Evolutionary conservation across 2,329 filamentous ascomycete species (phyloP).

Genomic region (Ophiostoma fasciatum): DNA sequence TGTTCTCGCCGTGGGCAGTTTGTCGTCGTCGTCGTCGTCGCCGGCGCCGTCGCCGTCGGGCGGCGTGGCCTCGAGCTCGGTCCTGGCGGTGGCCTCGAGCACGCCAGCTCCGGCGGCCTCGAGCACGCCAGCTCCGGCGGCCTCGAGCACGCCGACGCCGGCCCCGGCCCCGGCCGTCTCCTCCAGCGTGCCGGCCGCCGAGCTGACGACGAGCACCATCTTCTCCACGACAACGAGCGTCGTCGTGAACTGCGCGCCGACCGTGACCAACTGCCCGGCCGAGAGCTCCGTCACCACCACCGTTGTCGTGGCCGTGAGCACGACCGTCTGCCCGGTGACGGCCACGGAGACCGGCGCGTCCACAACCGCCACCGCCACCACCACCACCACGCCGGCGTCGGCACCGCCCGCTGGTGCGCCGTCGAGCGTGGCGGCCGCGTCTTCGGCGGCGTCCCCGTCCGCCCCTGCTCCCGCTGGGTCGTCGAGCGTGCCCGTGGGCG

Average conservation of each 20-base stretch:
- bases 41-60: no score
- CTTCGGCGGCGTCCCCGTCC: neutral
- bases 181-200: no score
- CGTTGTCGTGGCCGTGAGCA: conserved; percentile 23
- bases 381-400: neutral
- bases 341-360: conserved; percentile 11
- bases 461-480: conserved; percentile 1
- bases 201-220: conserved; percentile 29
- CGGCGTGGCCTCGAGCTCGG: no score
- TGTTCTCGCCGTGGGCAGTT: no score
- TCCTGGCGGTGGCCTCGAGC: no score
- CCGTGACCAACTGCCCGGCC: conserved; percentile 24
- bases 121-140: no score
- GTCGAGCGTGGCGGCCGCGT: no score
- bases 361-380: conserved; percentile 7
- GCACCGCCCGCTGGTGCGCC: neutral
- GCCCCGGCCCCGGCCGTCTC: no score
- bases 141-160: no score
- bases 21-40: no score
- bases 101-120: no score
- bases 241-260: conserved; percentile 23
- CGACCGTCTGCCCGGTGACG: conserved; percentile 30
- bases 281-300: conserved; percentile 21
- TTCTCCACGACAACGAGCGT: conserved; percentile 24
- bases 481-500: no score